phyloP scores from a whole-genome alignment of 2,329 filamentous ascomycete species.

The Dothideomycetes sp. region DNA sequence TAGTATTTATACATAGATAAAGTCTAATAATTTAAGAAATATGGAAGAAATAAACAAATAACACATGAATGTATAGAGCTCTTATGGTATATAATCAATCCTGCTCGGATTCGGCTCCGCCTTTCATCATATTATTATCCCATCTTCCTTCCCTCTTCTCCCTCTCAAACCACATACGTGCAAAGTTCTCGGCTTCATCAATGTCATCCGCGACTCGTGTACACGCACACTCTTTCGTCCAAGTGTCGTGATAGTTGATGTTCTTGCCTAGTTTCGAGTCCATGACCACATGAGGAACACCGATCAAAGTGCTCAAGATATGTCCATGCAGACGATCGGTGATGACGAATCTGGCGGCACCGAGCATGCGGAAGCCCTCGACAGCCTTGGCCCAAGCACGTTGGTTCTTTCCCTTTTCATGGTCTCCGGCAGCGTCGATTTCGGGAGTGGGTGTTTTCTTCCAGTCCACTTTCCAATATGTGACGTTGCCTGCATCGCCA shows the following conservation, averaged over 20 bases:
- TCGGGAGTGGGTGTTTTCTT: constrained; percentile 6
- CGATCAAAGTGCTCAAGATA: constrained; percentile 11
- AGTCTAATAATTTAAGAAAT: no score
- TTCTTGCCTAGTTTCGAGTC: constrained; percentile 12
- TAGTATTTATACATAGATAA: no score
- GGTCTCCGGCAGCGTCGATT: not conserved
- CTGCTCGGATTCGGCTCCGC: not conserved
- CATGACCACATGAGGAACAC: constrained; percentile 9
- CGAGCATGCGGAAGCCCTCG: constrained; percentile 9
- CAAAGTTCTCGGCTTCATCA: constrained; percentile 4
- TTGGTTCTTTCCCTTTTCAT: constrained; percentile 8
- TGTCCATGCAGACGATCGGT: constrained; percentile 12
- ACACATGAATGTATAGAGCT: no score
- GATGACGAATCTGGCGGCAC: constrained; percentile 12
- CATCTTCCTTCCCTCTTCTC: constrained; percentile 5
- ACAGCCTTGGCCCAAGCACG: constrained; percentile 11
- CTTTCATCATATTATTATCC: not conserved
- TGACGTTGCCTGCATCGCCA: constrained; percentile 8
- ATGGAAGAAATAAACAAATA: no score
- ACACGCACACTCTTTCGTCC: constrained; percentile 11
- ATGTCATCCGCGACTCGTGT: constrained; percentile 6
- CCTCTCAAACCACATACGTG: constrained; percentile 9
- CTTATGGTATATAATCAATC: no score
- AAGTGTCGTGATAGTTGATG: constrained; percentile 11
- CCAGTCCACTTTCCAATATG: constrained; percentile 12